Percentiles rank a stretch among this genome's conserved stretches.
These are phyloP conservation scores for Verticillium tricorpus DNA, from an alignment of 2,329 filamentous ascomycete genomes.

Conservation along the genomic window DNA sequence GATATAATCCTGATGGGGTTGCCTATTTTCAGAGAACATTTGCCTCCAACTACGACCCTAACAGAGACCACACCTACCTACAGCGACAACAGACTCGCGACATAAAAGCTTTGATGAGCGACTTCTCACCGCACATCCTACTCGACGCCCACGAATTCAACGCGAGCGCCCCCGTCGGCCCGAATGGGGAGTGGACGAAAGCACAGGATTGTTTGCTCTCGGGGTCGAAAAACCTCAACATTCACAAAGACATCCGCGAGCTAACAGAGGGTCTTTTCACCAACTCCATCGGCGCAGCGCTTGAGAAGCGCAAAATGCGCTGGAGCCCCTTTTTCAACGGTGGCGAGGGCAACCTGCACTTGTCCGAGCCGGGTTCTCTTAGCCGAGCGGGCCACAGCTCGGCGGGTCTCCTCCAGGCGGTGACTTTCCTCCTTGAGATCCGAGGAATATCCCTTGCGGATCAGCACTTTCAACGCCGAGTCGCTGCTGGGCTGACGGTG, in stretches of 20 bases:
- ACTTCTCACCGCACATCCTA: conserved; percentile 8
- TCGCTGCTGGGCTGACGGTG: conserved; percentile 4
- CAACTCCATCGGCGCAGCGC: not conserved
- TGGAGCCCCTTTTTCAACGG: conserved; percentile 8
- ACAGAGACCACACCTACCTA: conserved; percentile 8
- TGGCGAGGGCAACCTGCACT: conserved; percentile 3
- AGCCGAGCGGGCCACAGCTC: conserved; percentile 7
- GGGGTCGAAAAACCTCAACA: conserved; percentile 8
- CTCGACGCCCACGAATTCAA: conserved; percentile 10
- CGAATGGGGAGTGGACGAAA: conserved; percentile 6
- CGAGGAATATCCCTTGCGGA: conserved; percentile 9
- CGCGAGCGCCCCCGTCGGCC: conserved; percentile 3
- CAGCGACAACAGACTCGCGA: conserved; percentile 7
- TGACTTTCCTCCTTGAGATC: conserved; percentile 9
- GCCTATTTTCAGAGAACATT: conserved; percentile 9
- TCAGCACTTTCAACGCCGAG: conserved; percentile 11
- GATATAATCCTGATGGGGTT: conserved; percentile 10
- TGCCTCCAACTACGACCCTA: conserved; percentile 8
- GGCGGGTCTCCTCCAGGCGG: conserved; percentile 4
- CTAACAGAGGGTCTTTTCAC: conserved; percentile 7
- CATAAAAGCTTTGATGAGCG: conserved; percentile 5
- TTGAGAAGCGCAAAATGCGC: conserved; percentile 4
- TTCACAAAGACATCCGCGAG: conserved; percentile 6
- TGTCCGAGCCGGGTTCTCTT: conserved; percentile 7
- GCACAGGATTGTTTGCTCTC: conserved; percentile 7